These are phyloP conservation scores for Pulveroboletus frians DNA, from an alignment of 768 basidiomycete genomes.

Conservation along the genomic window DNA sequence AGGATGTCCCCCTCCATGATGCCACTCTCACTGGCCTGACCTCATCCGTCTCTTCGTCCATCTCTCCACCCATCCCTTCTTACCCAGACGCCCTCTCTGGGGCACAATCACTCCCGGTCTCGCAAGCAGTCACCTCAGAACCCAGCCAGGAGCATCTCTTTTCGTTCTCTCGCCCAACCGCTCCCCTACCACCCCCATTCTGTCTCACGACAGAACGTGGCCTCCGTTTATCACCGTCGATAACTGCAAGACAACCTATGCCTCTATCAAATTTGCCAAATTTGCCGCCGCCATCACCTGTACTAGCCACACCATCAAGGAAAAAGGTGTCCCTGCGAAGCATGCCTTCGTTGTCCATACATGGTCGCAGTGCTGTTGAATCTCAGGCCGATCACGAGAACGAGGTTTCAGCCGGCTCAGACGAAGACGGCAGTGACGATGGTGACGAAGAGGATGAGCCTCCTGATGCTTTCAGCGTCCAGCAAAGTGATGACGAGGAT, in stretches of 20 bases:
- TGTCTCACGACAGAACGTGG: conserved; percentile 32
- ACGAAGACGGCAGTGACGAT: conserved; percentile 33
- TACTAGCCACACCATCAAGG: conserved; percentile 9
- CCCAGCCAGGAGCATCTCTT: conserved; percentile 1
- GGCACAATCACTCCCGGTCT: background rate
- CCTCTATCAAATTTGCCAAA: conserved; percentile 49
- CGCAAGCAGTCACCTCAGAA: background rate
- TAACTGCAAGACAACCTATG: conserved; percentile 40
- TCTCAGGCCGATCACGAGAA: conserved; percentile 19
- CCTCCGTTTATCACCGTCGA: conserved; percentile 41
- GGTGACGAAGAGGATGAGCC: conserved; percentile 32
- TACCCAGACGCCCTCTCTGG: background rate
- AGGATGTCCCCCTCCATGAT: conserved; percentile 7
- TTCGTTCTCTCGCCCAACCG: conserved; percentile 8
- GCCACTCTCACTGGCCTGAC: background rate
- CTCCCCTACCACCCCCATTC: conserved; percentile 20
- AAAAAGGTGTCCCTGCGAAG: conserved; percentile 37
- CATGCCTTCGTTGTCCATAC: conserved; percentile 51
- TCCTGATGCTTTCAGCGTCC: conserved; percentile 31
- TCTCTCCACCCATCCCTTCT: conserved; percentile 3
- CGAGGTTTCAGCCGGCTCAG: conserved; percentile 24
- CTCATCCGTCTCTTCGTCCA: conserved; percentile 1
- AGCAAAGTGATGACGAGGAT: conserved; percentile 36
- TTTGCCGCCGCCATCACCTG: conserved; percentile 34
- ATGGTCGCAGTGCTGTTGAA: conserved; percentile 28